These are phyloP conservation scores for Pouteria glomerata DNA, from an alignment of 148 eudicot genomes.

Conservation along the genomic window DNA sequence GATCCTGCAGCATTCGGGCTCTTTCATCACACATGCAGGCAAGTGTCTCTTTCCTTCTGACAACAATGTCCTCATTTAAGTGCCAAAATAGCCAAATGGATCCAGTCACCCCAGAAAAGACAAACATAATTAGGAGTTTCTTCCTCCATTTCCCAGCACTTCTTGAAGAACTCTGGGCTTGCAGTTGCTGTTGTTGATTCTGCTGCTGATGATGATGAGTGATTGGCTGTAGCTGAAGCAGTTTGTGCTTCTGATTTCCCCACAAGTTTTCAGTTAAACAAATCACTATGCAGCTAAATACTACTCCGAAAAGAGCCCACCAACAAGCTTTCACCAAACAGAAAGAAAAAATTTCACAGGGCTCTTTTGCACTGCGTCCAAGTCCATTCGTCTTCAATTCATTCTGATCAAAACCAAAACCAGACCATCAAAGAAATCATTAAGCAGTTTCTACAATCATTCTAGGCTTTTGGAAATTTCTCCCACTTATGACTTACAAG, in stretches of 20 bases:
- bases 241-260: conserved; percentile 23
- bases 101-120: conserved; percentile 28
- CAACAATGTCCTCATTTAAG: conserved; percentile 31
- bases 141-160: conserved; percentile 48
- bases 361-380: conserved; percentile 10
- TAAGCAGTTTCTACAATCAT: not conserved
- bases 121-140: conserved; percentile 34
- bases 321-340: conserved; percentile 30
- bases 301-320: conserved; percentile 42
- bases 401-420: conserved; percentile 12
- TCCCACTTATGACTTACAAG: not conserved
- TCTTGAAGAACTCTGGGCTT: conserved; percentile 29
- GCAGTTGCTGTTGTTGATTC: conserved; percentile 44
- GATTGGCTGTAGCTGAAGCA: conserved; percentile 13
- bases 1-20: conserved; percentile 94
- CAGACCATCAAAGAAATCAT: conserved; percentile 1
- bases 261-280: conserved; percentile 16
- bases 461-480: not conserved
- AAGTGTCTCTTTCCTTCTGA: conserved; percentile 54
- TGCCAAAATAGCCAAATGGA: conserved; percentile 38
- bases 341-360: conserved; percentile 19
- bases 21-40: conserved; percentile 91
- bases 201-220: conserved; percentile 27
- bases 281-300: conserved; percentile 26
- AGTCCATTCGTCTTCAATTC: conserved; percentile 7